Conservation (phyloP, 2,329 filamentous ascomycete species). For the Claviceps capensis region DNA sequence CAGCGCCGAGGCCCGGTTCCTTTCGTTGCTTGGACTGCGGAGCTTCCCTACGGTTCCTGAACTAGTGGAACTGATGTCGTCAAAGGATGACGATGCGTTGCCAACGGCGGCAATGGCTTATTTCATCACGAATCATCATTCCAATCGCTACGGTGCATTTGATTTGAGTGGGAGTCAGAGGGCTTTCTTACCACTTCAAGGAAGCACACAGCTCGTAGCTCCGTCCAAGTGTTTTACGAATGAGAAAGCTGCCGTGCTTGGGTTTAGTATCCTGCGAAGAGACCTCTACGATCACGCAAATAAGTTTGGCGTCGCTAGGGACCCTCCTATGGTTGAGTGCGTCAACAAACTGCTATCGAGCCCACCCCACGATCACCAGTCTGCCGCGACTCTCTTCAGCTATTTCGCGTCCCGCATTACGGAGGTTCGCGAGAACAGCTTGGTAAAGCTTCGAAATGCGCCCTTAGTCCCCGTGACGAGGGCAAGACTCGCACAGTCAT, state of each 20-base stretch:
- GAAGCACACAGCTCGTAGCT: slow-evolving; percentile 50
- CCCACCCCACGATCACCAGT: slow-evolving; percentile 52
- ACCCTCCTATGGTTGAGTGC: slow-evolving; percentile 69
- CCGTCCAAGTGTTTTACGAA: slow-evolving; percentile 77
- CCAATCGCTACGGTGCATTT: slow-evolving; percentile 59
- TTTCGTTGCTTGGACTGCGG: slow-evolving; percentile 59
- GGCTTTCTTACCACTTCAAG: slow-evolving; percentile 61
- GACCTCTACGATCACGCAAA: slow-evolving; percentile 68
- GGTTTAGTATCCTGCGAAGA: slow-evolving; percentile 62
- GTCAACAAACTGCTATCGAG: slow-evolving; percentile 57
- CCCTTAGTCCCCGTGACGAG: slow-evolving; percentile 56
- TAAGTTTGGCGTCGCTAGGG: slow-evolving; percentile 73
- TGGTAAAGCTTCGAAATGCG: slow-evolving; percentile 47
- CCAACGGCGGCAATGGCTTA: slow-evolving; percentile 65
- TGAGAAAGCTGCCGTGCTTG: slow-evolving; percentile 58
- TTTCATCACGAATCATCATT: slow-evolving; percentile 66
- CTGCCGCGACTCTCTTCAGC: slow-evolving; percentile 60
- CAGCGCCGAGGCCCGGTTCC: slow-evolving; percentile 61
- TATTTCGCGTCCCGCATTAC: slow-evolving; percentile 70
- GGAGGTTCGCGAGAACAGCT: slow-evolving; percentile 52
- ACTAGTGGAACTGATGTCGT: slow-evolving; percentile 65
- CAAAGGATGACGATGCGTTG: slow-evolving; percentile 37
- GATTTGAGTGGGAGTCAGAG: slow-evolving; percentile 41
- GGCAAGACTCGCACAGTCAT: slow-evolving; percentile 14
- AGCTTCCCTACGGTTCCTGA: slow-evolving; percentile 57